These are phyloP conservation scores for Penicillium chermesinum DNA, from an alignment of 495 filamentous ascomycete genomes.

Conservation along the genomic window DNA sequence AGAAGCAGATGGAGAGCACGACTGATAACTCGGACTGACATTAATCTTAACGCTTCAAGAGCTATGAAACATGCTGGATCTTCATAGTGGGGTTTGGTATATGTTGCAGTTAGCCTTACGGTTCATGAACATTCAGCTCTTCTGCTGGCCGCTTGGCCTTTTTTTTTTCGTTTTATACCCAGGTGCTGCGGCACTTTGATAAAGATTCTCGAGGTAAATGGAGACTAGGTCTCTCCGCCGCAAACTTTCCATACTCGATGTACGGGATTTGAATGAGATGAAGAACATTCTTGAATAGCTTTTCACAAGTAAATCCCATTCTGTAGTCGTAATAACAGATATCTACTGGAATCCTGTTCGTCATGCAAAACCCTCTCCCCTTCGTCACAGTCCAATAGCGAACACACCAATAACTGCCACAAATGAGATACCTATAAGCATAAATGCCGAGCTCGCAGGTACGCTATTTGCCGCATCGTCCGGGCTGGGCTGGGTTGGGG, in stretches of 20 bases:
- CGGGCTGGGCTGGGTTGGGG: too few species aligned
- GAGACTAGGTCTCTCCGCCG: too few species aligned
- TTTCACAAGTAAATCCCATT: not conserved
- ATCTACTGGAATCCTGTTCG: not conserved
- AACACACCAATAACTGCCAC: constrained; percentile 12
- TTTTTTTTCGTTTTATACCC: constrained; percentile 8
- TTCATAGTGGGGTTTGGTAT: not conserved
- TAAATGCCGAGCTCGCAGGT: not conserved
- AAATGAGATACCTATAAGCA: constrained; percentile 3
- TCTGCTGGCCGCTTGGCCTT: constrained; percentile 2
- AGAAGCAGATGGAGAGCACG: constrained; percentile 10
- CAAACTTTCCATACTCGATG: too few species aligned
- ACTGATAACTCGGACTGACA: constrained; percentile 7
- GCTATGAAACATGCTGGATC: not conserved
- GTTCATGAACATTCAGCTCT: not conserved
- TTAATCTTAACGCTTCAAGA: not conserved
- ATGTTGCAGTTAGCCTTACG: not conserved
- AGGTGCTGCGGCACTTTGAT: constrained; percentile 5
- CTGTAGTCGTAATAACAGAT: not conserved
- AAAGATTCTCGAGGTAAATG: constrained; percentile 1
- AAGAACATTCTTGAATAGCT: not conserved
- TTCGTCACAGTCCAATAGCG: constrained; percentile 18
- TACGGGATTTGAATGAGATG: too few species aligned
- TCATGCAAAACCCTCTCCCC: not conserved
- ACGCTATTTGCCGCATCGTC: not conserved